A percentile compares a stretch with the other conserved stretches of the same genome.
phyloP scores from a whole-genome alignment of 192 early-diverging fungal genomes.

The Martensiomyces pterosporus region DNA sequence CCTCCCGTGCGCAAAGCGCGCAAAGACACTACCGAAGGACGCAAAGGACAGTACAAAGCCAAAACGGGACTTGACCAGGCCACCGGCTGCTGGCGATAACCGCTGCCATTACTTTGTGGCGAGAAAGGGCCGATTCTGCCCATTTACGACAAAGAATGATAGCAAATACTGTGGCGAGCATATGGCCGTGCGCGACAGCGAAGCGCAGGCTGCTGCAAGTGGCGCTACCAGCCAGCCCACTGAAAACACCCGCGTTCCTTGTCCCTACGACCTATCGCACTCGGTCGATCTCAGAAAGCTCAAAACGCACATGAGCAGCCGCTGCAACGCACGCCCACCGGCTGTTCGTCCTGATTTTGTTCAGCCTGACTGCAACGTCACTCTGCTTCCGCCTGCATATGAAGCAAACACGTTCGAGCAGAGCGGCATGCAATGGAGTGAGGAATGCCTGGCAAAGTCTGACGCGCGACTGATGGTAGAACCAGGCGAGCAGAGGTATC shows the following conservation, averaged over 20 bases:
- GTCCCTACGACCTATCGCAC: slow-evolving; percentile 71
- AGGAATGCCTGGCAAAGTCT: slow-evolving; percentile 19
- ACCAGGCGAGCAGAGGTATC: slow-evolving; percentile 22
- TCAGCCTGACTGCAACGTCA: slow-evolving; percentile 43
- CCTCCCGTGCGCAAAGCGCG: too few species aligned
- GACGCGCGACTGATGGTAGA: slow-evolving; percentile 24
- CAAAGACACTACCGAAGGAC: too few species aligned
- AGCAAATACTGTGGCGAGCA: slow-evolving; percentile 72
- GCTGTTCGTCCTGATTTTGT: slow-evolving; percentile 23
- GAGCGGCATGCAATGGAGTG: slow-evolving; percentile 13
- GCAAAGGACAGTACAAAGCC: too few species aligned
- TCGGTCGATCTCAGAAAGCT: slow-evolving; percentile 53
- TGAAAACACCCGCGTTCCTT: slow-evolving; percentile 56
- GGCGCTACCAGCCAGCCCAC: not conserved
- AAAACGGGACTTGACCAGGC: not conserved
- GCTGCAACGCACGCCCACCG: slow-evolving; percentile 63
- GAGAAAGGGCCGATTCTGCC: slow-evolving; percentile 62
- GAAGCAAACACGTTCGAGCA: slow-evolving; percentile 1
- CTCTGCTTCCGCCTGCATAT: slow-evolving; percentile 12
- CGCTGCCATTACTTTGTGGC: slow-evolving; percentile 55
- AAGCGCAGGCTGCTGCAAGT: not conserved
- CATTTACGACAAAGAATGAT: slow-evolving; percentile 50
- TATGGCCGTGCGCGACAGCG: slow-evolving; percentile 4
- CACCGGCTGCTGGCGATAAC: slow-evolving; percentile 1
- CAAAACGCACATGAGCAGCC: slow-evolving; percentile 55